Evolutionary conservation across 495 filamentous ascomycete species (phyloP), one percentile per base, ranked within the genome.

Genomic region (Aspergillus indologenus): DNA sequence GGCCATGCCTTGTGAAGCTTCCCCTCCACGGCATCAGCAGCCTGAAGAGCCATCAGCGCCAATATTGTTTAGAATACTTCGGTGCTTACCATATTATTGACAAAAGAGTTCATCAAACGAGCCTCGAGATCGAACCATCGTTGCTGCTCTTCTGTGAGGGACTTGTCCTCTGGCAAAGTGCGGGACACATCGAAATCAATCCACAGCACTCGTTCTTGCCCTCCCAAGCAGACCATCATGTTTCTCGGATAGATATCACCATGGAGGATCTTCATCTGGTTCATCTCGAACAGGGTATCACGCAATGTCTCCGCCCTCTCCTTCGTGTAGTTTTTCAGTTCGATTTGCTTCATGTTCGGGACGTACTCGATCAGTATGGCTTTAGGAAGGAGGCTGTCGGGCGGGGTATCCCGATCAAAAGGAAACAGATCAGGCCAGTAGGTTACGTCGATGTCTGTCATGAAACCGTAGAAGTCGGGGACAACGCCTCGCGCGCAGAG

Each of bases 121-220:
- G 24, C 46, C 51, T 68, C 63, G 26, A 59, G 55, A 29, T 52
- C 26, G 11, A 68, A 18, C 60, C 58, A 61, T 18, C 18, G 43
- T 21, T 61, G 45, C 45, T 65, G 56, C 20, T 55, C 48, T 60
- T 18, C 42, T 24, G 63, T 48, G 40, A 60, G 54, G 62, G 29
- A 50, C 20, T 23, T 22, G 11, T 23, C 46, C 34, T 59, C 57
- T 11, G 58, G 46, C 24, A 61, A 68, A 19, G 60, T 66, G 40
- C 66, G 65, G 21, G 65, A 61, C 57, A 34, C 57, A 57, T 70
- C 65, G 58, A 68, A 70, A 54, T 70, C 67, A 43, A 70, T 62
- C 66, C 66, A 68, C 31, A 68, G 59, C 19, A 61, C 64, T 46
- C 61, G 61, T 4, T 58, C 61, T 18, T 34, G 47, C 26, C 45